Base-by-base conservation (phyloP, 345 rosid genomes). In the Pistacia atlantica region DNA sequence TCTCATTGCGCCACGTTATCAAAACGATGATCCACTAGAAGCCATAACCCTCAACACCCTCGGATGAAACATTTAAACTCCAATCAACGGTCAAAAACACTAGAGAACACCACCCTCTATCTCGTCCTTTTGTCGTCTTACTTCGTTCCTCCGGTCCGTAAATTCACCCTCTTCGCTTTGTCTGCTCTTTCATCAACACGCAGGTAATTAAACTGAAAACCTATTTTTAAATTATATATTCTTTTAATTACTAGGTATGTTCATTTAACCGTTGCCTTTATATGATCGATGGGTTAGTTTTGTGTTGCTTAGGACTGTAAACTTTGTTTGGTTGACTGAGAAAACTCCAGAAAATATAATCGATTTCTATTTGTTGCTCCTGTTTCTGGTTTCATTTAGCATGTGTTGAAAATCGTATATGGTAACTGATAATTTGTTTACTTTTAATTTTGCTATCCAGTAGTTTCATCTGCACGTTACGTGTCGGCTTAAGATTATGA, bases 1-100 rank as follows among this genome's bases (percentile, higher is more conserved):
- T 9, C 4, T 5, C 5, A n/a, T 3, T 0, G 7, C 11, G 78
- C 78, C 78, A 75, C 71, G 11, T 75, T 18, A 42, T 16, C 64
- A 20, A 5, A n/a, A 0, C 8, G 4, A 5, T 51, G 69, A 49
- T 37, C 67, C 75, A 31, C 13, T 5, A 4, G 42, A 22, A 49
- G 45, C 5, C 11, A 33, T n/a, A 28, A 49, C 5, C 54, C 6
- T 10, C 2, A 11, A 0, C 59, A 62, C 69, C 77, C 63, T 65
- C 16, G 1, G 77, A 74, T 74, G 22, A 8, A 33, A 64, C 0
- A 64, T 12, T 4, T 12, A 13, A 25, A 20, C 28, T 25, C 16
- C 3, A 14, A 75, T 75, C 28, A 11, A 75, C 57, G 78, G 72
- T 56, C 37, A 22, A 6, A 22, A 75, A 10, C 60, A 22, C n/a